Evolutionary conservation across 192 early-diverging fungal species (phyloP), one percentile per base, ranked within the genome.

Genomic region (Phycomyces nitens): DNA sequence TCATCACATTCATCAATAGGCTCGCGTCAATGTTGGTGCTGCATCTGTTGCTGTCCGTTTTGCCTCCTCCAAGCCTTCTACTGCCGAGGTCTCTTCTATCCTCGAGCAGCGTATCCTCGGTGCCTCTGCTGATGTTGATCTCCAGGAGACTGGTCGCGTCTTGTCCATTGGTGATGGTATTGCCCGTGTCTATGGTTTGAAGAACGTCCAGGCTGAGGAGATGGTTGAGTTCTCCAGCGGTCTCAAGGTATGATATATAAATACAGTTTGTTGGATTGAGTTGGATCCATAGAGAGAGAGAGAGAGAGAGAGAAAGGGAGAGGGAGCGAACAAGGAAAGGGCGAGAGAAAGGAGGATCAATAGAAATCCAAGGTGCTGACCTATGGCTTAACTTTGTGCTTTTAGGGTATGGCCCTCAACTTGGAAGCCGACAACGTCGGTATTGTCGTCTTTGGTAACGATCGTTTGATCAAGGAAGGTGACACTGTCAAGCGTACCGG

Each of bases 171-270:
- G 97, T 90, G 97, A 99, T 81, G 97, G 97, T 95, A 98, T 99
- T 84, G 97, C 97, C 65, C 95, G 97, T 88, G 94, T 99, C 60
- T 96, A 95, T 67, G 97, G 95, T 58, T 85, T 98, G 80, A 95
- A 93, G 86, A 99, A 98, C 81, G 83, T 86, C 64, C 93, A 99
- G 85, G 93, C 96, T 71, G 96, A 99, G 82, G 97, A 99, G 86
- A 97, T 99, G 95, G 97, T 99, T 80, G 97, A 99, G 74, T 99
- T 99, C 87, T 97, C 95, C 71, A 95, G 93, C 80, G 97, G 97
- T 77, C 79, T 99, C 61, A 92, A 93, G 90, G 92, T 89, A 34
- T 34, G 7, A 34, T 34, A 34, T 34, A 34, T 2, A 34, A 5
- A 34, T 34, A 34, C 29, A 34, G 29, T 34, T 34, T 5, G 7